These are phyloP conservation scores for Fagopyrum esculentum DNA, from an alignment of 148 eudicot genomes.

Conservation along the genomic window DNA sequence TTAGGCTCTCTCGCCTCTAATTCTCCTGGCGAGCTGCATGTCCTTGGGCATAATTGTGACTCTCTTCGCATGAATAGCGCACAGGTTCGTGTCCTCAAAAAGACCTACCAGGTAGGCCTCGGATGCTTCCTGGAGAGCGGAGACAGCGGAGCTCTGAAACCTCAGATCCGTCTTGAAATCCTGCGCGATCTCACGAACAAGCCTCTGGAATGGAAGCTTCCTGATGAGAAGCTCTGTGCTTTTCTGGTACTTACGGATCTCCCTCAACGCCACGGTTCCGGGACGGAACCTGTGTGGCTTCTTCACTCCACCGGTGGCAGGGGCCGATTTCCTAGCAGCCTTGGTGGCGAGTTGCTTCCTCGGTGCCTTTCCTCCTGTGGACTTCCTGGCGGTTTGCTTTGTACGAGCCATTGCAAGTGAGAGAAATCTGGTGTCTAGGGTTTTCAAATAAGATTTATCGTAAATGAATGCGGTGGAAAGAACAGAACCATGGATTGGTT, in stretches of 20 bases:
- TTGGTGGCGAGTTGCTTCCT: conserved; percentile 27
- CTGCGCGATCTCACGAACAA: conserved; percentile 29
- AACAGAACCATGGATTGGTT: background rate
- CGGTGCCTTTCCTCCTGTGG: conserved; percentile 33
- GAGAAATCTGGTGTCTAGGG: background rate
- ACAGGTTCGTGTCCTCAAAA: conserved; percentile 24
- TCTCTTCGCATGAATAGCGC: conserved; percentile 26
- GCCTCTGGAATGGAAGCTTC: conserved; percentile 30
- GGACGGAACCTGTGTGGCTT: conserved; percentile 31
- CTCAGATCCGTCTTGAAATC: conserved; percentile 30
- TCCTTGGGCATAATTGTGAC: conserved; percentile 31
- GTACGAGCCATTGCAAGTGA: conserved; percentile 21
- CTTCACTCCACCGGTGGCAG: conserved; percentile 32
- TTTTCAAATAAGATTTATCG: background rate
- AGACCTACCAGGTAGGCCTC: conserved; percentile 26
- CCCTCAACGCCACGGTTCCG: conserved; percentile 24
- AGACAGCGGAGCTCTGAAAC: conserved; percentile 28
- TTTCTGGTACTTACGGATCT: conserved; percentile 30
- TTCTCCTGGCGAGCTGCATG: conserved; percentile 24
- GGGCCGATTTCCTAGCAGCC: conserved; percentile 28
- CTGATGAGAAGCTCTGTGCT: conserved; percentile 27
- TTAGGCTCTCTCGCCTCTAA: conserved; percentile 27
- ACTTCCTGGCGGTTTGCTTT: conserved; percentile 28
- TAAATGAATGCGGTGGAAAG: background rate
- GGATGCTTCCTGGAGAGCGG: conserved; percentile 24